These are phyloP conservation scores for Solanum clarkiae DNA, from an alignment of 257 asterid species.

Conservation along the genomic window DNA sequence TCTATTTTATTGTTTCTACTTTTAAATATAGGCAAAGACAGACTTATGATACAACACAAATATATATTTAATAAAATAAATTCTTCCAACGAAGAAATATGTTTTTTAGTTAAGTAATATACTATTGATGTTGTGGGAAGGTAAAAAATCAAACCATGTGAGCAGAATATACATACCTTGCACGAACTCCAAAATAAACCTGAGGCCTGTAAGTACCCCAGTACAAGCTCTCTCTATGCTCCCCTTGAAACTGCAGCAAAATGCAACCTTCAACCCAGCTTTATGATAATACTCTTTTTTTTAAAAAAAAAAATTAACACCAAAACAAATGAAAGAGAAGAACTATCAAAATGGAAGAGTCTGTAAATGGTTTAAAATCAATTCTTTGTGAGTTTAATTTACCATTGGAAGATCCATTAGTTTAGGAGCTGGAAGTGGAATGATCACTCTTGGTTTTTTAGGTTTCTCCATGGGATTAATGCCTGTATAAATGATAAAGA, in stretches of 20 bases:
- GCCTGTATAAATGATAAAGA: constrained; percentile 18
- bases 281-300: background rate
- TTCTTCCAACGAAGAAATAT: background rate
- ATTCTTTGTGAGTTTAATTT: background rate
- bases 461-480: constrained; percentile 22
- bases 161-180: constrained; percentile 33
- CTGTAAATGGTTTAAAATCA: background rate
- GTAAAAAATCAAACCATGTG: background rate
- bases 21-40: background rate
- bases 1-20: background rate
- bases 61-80: background rate
- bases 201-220: constrained; percentile 99
- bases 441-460: constrained; percentile 54
- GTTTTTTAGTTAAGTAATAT: background rate
- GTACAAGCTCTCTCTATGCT: constrained; percentile 85
- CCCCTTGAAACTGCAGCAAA: constrained; percentile 73
- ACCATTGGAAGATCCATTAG: constrained; percentile 95
- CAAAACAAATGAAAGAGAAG: background rate
- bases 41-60: background rate
- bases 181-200: constrained; percentile 85
- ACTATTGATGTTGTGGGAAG: background rate
- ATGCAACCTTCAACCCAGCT: background rate
- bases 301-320: background rate
- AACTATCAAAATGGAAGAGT: background rate
- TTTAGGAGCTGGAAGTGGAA: constrained; percentile 89